These are phyloP conservation scores for Euryodendron excelsum DNA, from an alignment of 148 eudicot species.

Conservation along the genomic window DNA sequence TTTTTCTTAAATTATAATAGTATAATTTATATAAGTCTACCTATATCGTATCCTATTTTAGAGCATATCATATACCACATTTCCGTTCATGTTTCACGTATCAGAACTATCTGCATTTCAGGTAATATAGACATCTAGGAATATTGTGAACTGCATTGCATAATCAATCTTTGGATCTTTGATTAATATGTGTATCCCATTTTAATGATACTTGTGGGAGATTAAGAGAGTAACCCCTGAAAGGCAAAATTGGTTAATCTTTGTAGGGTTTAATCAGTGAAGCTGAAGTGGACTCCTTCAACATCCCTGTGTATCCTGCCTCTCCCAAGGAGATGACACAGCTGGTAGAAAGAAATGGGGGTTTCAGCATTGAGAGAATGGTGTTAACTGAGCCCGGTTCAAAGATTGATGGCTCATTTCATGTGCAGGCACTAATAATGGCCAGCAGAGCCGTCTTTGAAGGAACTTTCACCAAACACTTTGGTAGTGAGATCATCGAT, in stretches of 20 bases:
- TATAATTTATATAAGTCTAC: too few relatives aligned
- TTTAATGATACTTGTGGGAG: neutral
- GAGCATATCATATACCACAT: too few relatives aligned
- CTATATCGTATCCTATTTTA: too few relatives aligned
- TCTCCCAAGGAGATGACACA: constrained; percentile 11
- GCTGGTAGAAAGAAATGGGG: constrained; percentile 1
- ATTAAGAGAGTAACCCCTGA: neutral
- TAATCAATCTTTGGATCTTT: too few relatives aligned
- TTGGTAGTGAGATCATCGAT: neutral
- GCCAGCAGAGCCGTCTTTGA: constrained; percentile 8
- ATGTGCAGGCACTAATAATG: neutral
- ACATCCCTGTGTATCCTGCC: constrained; percentile 11
- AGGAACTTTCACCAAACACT: constrained; percentile 12
- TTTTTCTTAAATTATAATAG: too few relatives aligned
- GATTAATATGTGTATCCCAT: neutral
- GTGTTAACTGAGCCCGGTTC: neutral
- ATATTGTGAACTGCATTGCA: too few relatives aligned
- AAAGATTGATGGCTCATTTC: neutral
- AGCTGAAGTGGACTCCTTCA: constrained; percentile 11
- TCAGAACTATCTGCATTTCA: too few relatives aligned
- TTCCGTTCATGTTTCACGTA: too few relatives aligned
- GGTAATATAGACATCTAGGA: too few relatives aligned
- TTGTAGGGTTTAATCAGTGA: constrained; percentile 9
- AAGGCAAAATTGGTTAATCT: too few relatives aligned
- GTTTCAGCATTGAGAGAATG: constrained; percentile 9